phyloP scores from a whole-genome alignment of 2,329 filamentous ascomycete genomes.

The Aureobasidium subglaciale region DNA sequence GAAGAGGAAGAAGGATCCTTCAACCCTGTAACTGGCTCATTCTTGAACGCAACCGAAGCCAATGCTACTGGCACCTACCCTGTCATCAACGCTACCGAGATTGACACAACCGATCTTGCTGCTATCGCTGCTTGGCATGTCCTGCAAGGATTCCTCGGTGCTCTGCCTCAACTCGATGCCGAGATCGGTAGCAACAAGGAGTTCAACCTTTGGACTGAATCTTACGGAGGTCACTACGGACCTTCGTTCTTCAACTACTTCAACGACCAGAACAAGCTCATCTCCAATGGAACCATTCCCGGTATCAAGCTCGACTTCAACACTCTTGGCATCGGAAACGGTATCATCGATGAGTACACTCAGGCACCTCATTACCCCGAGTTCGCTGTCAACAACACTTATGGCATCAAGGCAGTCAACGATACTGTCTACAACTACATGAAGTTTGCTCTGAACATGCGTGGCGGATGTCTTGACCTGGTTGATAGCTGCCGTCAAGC shows the following conservation, averaged over 20 bases:
- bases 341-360: conserved; percentile 48
- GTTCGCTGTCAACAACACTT: conserved; percentile 49
- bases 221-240: conserved; percentile 43
- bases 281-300: conserved; percentile 33
- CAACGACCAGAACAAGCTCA: conserved; percentile 49
- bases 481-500: conserved; percentile 47
- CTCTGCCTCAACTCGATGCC: conserved; percentile 41
- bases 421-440: conserved; percentile 54
- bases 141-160: conserved; percentile 48
- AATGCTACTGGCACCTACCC: conserved; percentile 43
- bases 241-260: conserved; percentile 52
- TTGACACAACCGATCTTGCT: conserved; percentile 51
- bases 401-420: conserved; percentile 49
- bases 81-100: conserved; percentile 40
- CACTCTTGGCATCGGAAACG: conserved; percentile 49
- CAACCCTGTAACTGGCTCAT: conserved; percentile 37
- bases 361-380: conserved; percentile 46
- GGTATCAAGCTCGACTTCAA: conserved; percentile 39
- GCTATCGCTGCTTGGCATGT: conserved; percentile 50
- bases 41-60: conserved; percentile 38
- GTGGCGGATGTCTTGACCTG: conserved; percentile 40
- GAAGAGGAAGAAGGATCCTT: conserved; percentile 33
- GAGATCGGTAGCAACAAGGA: conserved; percentile 42
- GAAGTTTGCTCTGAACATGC: conserved; percentile 47
- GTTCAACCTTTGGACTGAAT: conserved; percentile 56